phyloP scores from a whole-genome alignment of 169 alveolate species.

The Eimeria praecox region DNA sequence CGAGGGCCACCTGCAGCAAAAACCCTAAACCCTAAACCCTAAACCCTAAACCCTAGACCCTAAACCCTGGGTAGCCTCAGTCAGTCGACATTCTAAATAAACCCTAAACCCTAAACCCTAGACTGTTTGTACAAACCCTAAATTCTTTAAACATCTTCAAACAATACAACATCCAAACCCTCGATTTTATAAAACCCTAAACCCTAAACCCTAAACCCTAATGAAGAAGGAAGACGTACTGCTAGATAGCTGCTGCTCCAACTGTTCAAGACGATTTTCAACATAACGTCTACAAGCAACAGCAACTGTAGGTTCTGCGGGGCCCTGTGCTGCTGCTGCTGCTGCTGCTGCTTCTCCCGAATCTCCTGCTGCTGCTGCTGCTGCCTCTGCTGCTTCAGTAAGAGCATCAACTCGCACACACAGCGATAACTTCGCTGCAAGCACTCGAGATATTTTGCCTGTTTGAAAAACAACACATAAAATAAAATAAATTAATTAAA shows the following conservation, averaged over 20 bases:
- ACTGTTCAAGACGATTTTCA: slow-evolving; percentile 66
- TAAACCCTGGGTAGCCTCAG: neutral
- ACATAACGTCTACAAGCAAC: slow-evolving; percentile 80
- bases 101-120: neutral
- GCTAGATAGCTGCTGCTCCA: slow-evolving; percentile 70
- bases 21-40: neutral
- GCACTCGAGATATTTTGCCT: slow-evolving; percentile 96
- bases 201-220: neutral
- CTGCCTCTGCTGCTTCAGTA: slow-evolving; percentile 83
- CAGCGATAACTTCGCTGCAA: slow-evolving; percentile 99
- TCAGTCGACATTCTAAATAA: neutral
- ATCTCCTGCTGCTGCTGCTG: slow-evolving; percentile 79
- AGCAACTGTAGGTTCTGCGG: slow-evolving; percentile 83
- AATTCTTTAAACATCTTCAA: neutral
- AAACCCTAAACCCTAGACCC: neutral
- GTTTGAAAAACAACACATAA: neutral
- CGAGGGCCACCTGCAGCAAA: slow-evolving; percentile 31
- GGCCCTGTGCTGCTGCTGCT: neutral
- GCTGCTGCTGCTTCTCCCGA: slow-evolving; percentile 13
- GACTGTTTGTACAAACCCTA: too few species aligned
- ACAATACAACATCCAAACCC: neutral
- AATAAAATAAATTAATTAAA: neutral
- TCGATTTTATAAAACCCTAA: neutral
- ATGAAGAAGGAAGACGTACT: slow-evolving; percentile 46
- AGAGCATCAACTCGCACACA: slow-evolving; percentile 99